These are phyloP conservation scores for Rhizophora mangle DNA, from an alignment of 345 rosid species.

Conservation along the genomic window DNA sequence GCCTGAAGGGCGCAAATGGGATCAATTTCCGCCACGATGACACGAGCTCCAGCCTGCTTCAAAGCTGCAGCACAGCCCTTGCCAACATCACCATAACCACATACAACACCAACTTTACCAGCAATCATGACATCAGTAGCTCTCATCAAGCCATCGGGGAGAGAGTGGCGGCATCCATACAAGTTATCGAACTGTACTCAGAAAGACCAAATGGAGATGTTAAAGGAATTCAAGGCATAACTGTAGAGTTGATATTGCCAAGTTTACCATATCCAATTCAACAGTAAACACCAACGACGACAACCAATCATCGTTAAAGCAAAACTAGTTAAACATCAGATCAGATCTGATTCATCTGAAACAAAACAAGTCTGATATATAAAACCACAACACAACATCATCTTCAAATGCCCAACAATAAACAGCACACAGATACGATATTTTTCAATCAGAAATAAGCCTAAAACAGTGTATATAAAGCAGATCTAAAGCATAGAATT, in stretches of 20 bases:
- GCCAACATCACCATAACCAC: constrained; percentile 96
- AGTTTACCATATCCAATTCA: too few species aligned
- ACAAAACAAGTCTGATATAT: neutral
- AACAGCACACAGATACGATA: neutral
- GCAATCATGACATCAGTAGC: constrained; percentile 98
- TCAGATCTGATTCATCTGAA: neutral
- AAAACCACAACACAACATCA: neutral
- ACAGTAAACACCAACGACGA: too few species aligned
- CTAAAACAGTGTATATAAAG: neutral
- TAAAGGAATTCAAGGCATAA: neutral
- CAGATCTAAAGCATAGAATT: constrained; percentile 6
- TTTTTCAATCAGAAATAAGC: neutral
- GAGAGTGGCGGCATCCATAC: constrained; percentile 98
- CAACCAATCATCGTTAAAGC: neutral
- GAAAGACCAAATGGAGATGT: neutral
- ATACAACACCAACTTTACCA: constrained; percentile 76
- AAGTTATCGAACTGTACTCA: constrained; percentile 72
- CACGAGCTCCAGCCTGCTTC: constrained; percentile 90
- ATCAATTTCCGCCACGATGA: constrained; percentile 87
- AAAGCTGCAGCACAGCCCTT: constrained; percentile 94
- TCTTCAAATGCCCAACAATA: neutral
- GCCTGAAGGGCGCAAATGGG: constrained; percentile 95
- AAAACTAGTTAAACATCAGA: neutral
- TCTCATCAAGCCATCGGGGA: constrained; percentile 96
- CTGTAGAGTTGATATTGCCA: neutral